Evolutionary conservation across 2,329 filamentous ascomycete genomes (phyloP).

Genomic region (Penicillium decumbens): DNA sequence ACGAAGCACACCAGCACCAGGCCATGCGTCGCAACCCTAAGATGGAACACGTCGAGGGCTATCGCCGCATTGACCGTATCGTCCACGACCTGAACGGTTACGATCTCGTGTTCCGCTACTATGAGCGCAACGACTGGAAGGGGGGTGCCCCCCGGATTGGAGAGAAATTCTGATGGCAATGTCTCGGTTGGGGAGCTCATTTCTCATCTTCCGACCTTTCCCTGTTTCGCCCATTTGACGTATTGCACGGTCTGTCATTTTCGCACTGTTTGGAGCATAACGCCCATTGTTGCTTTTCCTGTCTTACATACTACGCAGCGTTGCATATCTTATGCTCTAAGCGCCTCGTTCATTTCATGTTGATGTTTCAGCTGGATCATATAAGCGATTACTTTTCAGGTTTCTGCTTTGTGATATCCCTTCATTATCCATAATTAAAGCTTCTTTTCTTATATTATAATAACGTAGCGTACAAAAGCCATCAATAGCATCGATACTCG

Average conservation of each 20-base stretch:
- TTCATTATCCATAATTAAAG: slow-evolving; percentile 5
- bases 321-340: slow-evolving; percentile 21
- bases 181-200: slow-evolving; percentile 1
- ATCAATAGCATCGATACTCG: no score
- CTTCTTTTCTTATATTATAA: neutral
- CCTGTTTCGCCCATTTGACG: neutral
- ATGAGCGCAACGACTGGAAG: slow-evolving; percentile 80
- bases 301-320: slow-evolving; percentile 20
- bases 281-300: slow-evolving; percentile 9
- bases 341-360: slow-evolving; percentile 13
- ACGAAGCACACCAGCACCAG: slow-evolving; percentile 40
- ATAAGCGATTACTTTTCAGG: slow-evolving; percentile 4
- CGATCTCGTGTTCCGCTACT: slow-evolving; percentile 93
- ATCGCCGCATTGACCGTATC: slow-evolving; percentile 85
- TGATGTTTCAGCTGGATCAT: slow-evolving; percentile 2
- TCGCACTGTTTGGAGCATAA: neutral
- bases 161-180: slow-evolving; percentile 39
- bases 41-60: slow-evolving; percentile 78
- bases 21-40: slow-evolving; percentile 45
- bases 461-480: no score
- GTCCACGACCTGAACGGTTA: slow-evolving; percentile 98
- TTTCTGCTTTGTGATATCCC: slow-evolving; percentile 7
- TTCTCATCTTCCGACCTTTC: slow-evolving; percentile 14
- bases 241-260: slow-evolving; percentile 3
- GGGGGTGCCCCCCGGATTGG: slow-evolving; percentile 60